A percentile compares a stretch with the other conserved stretches of the same genome.
Conservation (phyloP, 306 rosid species). For the Myrica gale region DNA sequence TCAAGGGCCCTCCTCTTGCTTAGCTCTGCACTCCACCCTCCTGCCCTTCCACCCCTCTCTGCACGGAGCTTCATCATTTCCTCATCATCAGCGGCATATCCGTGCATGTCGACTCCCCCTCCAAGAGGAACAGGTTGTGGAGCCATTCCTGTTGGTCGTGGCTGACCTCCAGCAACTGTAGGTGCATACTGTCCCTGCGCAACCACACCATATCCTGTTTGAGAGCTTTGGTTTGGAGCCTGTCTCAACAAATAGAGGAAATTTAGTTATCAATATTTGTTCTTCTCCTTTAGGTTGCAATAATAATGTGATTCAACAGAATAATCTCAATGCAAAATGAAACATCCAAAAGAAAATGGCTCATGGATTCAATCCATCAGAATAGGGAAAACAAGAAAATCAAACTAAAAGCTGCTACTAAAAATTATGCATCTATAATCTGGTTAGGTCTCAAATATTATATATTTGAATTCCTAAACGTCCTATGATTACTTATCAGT, state of each 20-base stretch:
- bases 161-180: conserved; percentile 77
- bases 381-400: background rate
- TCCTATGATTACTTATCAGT: background rate
- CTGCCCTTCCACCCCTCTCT: conserved; percentile 73
- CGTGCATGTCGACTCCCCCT: conserved; percentile 46
- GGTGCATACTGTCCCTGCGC: conserved; percentile 87
- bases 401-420: background rate
- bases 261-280: conserved; percentile 1
- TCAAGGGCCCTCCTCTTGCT: conserved; percentile 81
- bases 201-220: conserved; percentile 54
- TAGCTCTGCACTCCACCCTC: conserved; percentile 76
- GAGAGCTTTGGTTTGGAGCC: conserved; percentile 55
- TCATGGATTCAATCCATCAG: background rate
- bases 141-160: conserved; percentile 79
- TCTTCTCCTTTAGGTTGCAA: background rate
- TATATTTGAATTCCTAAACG: too few species aligned
- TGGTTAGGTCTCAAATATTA: background rate
- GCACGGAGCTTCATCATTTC: conserved; percentile 63
- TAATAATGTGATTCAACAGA: background rate
- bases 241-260: conserved; percentile 28
- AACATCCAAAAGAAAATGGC: background rate
- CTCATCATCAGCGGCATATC: conserved; percentile 58
- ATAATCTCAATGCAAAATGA: background rate
- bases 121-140: conserved; percentile 79
- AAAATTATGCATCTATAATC: background rate